Evolutionary conservation across 495 filamentous ascomycete genomes (phyloP).

Genomic region (Daldinia bambusicola): DNA sequence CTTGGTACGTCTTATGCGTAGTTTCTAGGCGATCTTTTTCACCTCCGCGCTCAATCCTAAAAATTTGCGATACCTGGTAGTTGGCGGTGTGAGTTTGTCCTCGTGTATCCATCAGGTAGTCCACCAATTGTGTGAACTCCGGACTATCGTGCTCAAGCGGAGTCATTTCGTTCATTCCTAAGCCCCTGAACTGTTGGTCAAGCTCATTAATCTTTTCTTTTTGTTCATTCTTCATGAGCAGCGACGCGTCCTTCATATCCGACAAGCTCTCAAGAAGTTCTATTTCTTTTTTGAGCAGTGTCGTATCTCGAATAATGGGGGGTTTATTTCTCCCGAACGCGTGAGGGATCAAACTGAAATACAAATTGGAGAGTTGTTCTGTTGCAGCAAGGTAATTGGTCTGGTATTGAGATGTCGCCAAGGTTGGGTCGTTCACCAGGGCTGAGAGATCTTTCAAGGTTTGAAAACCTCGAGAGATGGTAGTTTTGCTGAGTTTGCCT

Average conservation of each 20-base stretch:
- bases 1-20: conserved; percentile 55
- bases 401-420: conserved; percentile 61
- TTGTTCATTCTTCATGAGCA: conserved; percentile 75
- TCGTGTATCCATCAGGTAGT: conserved; percentile 73
- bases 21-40: conserved; percentile 74
- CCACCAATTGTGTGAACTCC: conserved; percentile 71
- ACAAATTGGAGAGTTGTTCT: conserved; percentile 74
- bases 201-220: conserved; percentile 66
- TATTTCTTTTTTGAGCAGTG: conserved; percentile 75
- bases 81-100: conserved; percentile 68
- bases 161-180: conserved; percentile 80
- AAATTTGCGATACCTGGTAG: conserved; percentile 77
- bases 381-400: conserved; percentile 53
- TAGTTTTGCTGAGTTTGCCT: conserved; percentile 82
- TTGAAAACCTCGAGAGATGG: conserved; percentile 75
- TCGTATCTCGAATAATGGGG: conserved; percentile 65
- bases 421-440: conserved; percentile 61
- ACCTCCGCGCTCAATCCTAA: conserved; percentile 81
- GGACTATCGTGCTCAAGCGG: conserved; percentile 64
- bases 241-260: conserved; percentile 83
- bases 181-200: conserved; percentile 74
- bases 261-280: conserved; percentile 78
- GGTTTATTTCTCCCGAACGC: conserved; percentile 78
- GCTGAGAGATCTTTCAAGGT: conserved; percentile 76
- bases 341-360: conserved; percentile 85